Conservation (phyloP, 805 yeast genomes). For the Pichia deserticola region DNA sequence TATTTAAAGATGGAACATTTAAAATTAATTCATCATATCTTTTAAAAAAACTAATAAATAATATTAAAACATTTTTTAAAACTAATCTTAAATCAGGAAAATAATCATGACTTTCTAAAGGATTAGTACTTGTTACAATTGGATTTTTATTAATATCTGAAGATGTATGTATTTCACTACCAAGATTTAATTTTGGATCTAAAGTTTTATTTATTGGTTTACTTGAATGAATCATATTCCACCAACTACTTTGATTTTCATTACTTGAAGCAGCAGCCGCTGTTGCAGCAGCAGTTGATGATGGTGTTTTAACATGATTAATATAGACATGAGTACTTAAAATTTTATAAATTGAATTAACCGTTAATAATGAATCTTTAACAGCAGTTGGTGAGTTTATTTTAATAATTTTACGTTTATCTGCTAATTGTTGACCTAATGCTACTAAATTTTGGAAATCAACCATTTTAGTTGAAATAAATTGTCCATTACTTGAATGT, state of each 20-base stretch:
- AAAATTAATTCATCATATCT: slow-evolving; percentile 3
- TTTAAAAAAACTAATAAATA: slow-evolving; percentile 20
- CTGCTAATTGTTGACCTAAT: slow-evolving; percentile 21
- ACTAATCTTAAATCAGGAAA: slow-evolving; percentile 25
- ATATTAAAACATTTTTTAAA: slow-evolving; percentile 23
- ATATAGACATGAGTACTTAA: slow-evolving; percentile 24
- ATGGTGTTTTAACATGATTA: slow-evolving; percentile 15
- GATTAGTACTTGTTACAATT: slow-evolving; percentile 4
- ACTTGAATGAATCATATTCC: slow-evolving; percentile 2
- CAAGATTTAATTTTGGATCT: neutral
- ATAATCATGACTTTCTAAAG: slow-evolving; percentile 14
- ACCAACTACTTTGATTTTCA: slow-evolving; percentile 3
- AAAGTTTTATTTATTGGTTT: neutral
- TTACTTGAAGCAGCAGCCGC: slow-evolving; percentile 3
- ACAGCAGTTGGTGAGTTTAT: neutral
- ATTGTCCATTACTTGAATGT: neutral
- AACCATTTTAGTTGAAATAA: slow-evolving; percentile 17
- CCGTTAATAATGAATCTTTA: neutral
- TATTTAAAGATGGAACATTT: neutral
- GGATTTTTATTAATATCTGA: neutral
- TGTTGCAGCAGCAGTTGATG: slow-evolving; percentile 2
- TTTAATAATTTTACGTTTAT: neutral
- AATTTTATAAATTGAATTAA: slow-evolving; percentile 1
- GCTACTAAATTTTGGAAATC: slow-evolving; percentile 22
- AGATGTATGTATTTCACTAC: too few species aligned